Percentiles rank a stretch among this genome's conserved stretches.
Evolutionary conservation across 1,284 basidiomycete genomes (phyloP).

Genomic region (Athelia sp.): DNA sequence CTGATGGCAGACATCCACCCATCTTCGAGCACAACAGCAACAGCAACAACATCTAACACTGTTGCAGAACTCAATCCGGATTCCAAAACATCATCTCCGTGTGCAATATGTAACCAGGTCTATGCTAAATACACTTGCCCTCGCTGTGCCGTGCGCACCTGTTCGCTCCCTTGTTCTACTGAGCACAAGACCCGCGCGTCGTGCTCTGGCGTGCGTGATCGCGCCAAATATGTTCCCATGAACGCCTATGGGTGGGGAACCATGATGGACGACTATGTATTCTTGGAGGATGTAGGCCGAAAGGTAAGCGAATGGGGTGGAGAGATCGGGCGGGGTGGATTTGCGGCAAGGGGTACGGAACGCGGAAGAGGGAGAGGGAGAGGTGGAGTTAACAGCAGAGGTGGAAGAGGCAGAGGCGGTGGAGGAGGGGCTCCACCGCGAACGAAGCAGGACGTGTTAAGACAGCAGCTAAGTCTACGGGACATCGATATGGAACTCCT

Average conservation of each 20-base stretch:
- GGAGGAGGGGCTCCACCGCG: conserved; percentile 19
- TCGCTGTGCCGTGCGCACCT: conserved; percentile 64
- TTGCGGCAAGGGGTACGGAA: conserved; percentile 20
- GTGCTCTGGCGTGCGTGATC: conserved; percentile 74
- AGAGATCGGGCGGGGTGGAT: conserved; percentile 60
- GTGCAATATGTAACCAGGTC: conserved; percentile 42
- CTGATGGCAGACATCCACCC: no score
- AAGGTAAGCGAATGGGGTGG: conserved; percentile 67
- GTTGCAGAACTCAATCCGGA: no score
- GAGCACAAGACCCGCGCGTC: conserved; percentile 61
- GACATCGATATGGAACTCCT: conserved; percentile 75
- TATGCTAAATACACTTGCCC: conserved; percentile 82
- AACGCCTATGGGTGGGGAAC: conserved; percentile 76
- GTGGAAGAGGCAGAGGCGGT: conserved; percentile 11
- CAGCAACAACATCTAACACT: no score
- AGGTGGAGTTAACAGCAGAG: conserved; percentile 13
- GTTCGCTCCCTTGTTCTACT: conserved; percentile 70
- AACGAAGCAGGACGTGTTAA: conserved; percentile 59
- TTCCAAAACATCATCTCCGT: conserved; percentile 22
- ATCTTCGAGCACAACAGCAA: no score
- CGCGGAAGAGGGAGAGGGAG: conserved; percentile 20
- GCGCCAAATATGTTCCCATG: conserved; percentile 71
- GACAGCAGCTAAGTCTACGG: conserved; percentile 56
- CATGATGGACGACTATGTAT: conserved; percentile 83
- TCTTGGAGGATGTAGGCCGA: conserved; percentile 75